These are phyloP conservation scores for Trebouxia sp. DNA, from an alignment of 139 green algal species.

Conservation along the genomic window DNA sequence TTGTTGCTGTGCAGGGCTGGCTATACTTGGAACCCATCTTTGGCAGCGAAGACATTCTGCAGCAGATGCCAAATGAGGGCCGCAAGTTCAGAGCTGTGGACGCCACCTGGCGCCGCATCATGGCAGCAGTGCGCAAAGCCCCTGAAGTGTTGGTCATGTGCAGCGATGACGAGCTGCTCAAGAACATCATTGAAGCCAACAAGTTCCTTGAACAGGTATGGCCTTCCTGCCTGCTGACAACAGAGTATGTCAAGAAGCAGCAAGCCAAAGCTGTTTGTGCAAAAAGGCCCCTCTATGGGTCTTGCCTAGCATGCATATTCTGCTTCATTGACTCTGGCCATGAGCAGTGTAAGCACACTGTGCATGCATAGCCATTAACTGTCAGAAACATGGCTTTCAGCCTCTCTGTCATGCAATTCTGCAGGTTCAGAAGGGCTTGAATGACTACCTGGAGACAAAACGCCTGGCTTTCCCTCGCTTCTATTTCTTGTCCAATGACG, in stretches of 20 bases:
- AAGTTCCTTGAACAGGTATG: conserved; percentile 70
- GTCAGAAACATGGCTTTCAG: not conserved
- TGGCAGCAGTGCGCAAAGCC: conserved; percentile 77
- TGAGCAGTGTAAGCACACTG: too few relatives aligned
- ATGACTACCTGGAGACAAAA: conserved; percentile 87
- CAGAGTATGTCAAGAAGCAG: too few relatives aligned
- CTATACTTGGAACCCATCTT: conserved; percentile 89
- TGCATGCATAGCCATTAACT: too few relatives aligned
- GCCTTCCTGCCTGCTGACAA: too few relatives aligned
- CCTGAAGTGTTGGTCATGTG: conserved; percentile 68
- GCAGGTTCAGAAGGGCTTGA: conserved; percentile 74
- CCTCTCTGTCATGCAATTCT: not conserved
- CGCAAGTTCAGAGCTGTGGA: conserved; percentile 83
- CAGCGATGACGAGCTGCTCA: conserved; percentile 77
- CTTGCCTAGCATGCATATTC: too few relatives aligned
- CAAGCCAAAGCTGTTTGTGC: too few relatives aligned
- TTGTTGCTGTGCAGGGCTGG: conserved; percentile 54
- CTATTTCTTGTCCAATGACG: conserved; percentile 87
- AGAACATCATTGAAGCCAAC: conserved; percentile 71
- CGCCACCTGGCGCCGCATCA: conserved; percentile 71
- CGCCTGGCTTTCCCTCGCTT: conserved; percentile 81
- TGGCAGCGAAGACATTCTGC: conserved; percentile 82
- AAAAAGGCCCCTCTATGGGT: too few relatives aligned
- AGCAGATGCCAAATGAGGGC: conserved; percentile 87
- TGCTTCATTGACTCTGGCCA: too few relatives aligned